Base-by-base conservation (phyloP, 2,329 filamentous ascomycete species). In the Leptographium procerum region DNA sequence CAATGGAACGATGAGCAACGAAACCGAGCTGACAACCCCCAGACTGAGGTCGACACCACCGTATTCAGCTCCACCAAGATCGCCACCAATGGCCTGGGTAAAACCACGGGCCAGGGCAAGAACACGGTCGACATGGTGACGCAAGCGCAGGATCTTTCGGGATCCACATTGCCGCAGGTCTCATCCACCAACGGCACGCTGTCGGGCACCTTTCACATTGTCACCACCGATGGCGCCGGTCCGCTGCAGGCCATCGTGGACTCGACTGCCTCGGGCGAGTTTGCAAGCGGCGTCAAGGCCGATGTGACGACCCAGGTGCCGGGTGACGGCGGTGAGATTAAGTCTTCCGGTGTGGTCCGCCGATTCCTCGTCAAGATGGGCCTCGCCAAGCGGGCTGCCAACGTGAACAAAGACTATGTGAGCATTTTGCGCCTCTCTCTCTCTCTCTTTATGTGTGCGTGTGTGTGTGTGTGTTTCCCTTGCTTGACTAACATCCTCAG, bases 41-140 rank as follows among this genome's bases (percentile, higher is more conserved):
- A 66, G 61, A 76, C 74, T 1, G 73, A 77, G 63, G 65, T 72
- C 36, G 75, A 77, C 64, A 76, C 75, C 33, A 77, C 74, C 43
- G 69, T 77, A 62, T 77, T 77, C 68, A 59, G 61, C 24, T 65
- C 61, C 22, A 70, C 64, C 62, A 65, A 69, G 45, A 67, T 71
- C 60, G 63, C 65, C 56, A 67, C 67, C 48, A 65, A 75, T 61
- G 71, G 72, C 26, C 69, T 75, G 34, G 74, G 74, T 61, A 64
- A 61, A 34, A 75, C 72, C 55, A 68, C 63, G 0, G 68, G 65
- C 33, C 59, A 63, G 26, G 73, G 73, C 62, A 61, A 69, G 59
- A 74, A 75, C 68, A 69, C 64, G 33, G 58, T 71, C 24, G 60
- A 59, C 40, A 68, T 68, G 61, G 61, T 75, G 33, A 59, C 61